Conservation (phyloP, 2,329 filamentous ascomycete species). For the Pyrenophora seminiperda region DNA sequence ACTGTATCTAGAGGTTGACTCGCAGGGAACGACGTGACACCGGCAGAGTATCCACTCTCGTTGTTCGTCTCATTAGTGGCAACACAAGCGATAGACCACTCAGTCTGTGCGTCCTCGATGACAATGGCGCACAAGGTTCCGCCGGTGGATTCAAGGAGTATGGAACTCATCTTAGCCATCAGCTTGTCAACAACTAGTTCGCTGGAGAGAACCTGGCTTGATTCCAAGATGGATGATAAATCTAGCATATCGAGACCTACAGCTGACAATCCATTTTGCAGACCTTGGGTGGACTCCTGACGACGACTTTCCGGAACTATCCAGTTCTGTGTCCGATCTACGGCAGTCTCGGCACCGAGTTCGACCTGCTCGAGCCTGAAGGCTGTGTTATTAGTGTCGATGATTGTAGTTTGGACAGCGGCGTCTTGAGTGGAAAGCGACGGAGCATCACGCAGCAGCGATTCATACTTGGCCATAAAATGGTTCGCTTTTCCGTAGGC, state of each 20-base stretch:
- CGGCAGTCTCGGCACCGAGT: slow-evolving; percentile 46
- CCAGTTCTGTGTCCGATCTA: slow-evolving; percentile 57
- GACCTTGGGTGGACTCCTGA: slow-evolving; percentile 55
- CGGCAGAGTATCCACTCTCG: slow-evolving; percentile 40
- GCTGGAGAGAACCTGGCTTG: slow-evolving; percentile 79
- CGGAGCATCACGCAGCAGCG: slow-evolving; percentile 67
- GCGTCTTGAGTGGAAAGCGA: slow-evolving; percentile 66
- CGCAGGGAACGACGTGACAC: slow-evolving; percentile 68
- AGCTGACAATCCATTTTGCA: slow-evolving; percentile 68
- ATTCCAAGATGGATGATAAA: slow-evolving; percentile 76
- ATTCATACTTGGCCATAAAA: slow-evolving; percentile 70
- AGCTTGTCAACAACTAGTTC: slow-evolving; percentile 76
- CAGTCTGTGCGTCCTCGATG: slow-evolving; percentile 68
- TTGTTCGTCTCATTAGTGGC: slow-evolving; percentile 65
- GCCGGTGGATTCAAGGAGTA: slow-evolving; percentile 78
- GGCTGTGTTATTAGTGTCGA: slow-evolving; percentile 51
- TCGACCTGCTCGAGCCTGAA: slow-evolving; percentile 53
- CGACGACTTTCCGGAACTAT: slow-evolving; percentile 52
- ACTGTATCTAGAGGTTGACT: slow-evolving; percentile 66
- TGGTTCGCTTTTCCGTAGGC: slow-evolving; percentile 71
- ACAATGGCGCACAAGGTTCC: slow-evolving; percentile 75
- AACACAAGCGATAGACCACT: slow-evolving; percentile 75
- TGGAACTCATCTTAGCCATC: slow-evolving; percentile 79
- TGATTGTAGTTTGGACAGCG: slow-evolving; percentile 72
- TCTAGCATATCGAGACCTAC: slow-evolving; percentile 78